Evolutionary conservation across 768 basidiomycete species (phyloP), one percentile per base, ranked within the genome.

Genomic region (Clavaria fumosa): DNA sequence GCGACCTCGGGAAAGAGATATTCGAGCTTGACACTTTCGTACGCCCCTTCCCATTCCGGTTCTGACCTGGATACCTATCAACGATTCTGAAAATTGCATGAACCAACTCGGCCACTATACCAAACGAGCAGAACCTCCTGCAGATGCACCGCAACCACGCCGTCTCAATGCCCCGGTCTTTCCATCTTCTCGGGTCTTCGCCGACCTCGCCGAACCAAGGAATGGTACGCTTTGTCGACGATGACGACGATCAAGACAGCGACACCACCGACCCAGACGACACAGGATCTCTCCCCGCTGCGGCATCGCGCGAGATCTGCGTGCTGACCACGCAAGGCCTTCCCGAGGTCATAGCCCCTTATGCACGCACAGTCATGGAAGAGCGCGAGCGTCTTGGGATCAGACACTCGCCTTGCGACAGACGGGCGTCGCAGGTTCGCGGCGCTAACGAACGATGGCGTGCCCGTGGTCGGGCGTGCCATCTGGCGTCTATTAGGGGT

Each of bases 251-350:
- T 60, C 56, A n/a, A n/a, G n/a, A n/a, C n/a, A n/a, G n/a, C n/a
- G n/a, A n/a, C n/a, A n/a, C n/a, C n/a, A n/a, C n/a, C n/a, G n/a
- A n/a, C n/a, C n/a, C n/a, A n/a, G n/a, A n/a, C n/a, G n/a, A n/a
- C n/a, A n/a, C n/a, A n/a, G 30, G 43, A 10, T 40, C 50, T 12
- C 23, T 40, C 35, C 56, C 44, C n/a, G n/a, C n/a, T n/a, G n/a
- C n/a, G n/a, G n/a, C n/a, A n/a, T n/a, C n/a, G n/a, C n/a, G 57
- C 10, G 60, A 72, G 39, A 69, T 84, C n/a, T 83, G 81, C 21
- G 74, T 95, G 26, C 56, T 95, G 38, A 77, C 83, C 1, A 52
- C 85, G 1, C 90, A 96, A 54, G 91, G 90, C 0, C 93, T 93
- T 54, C 90, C 91, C 1, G 91, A 96, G 50, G 93, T 84, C 56